Conservation (phyloP, 352 stramenopile species). For the Phytophthora parvispora region DNA sequence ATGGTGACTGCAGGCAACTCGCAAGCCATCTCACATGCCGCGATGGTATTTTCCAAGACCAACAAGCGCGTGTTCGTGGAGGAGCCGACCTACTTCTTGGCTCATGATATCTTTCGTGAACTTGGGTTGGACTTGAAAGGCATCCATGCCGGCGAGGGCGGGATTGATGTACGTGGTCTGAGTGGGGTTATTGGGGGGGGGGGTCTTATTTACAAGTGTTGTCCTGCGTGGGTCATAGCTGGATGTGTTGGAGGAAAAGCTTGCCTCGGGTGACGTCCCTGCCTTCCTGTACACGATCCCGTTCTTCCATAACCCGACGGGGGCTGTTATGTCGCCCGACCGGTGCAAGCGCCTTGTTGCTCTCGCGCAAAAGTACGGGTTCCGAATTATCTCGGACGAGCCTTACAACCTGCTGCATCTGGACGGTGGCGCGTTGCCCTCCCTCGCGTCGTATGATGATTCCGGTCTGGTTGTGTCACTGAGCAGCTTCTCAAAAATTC, state of each 20-base stretch:
- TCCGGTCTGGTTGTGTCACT: slow-evolving; percentile 84
- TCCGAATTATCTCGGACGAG: slow-evolving; percentile 94
- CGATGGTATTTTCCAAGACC: slow-evolving; percentile 73
- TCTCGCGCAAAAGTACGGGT: slow-evolving; percentile 85
- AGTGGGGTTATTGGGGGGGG: not conserved
- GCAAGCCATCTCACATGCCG: slow-evolving; percentile 92
- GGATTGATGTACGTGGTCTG: slow-evolving; percentile 68
- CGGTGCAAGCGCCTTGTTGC: slow-evolving; percentile 79
- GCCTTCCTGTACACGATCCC: slow-evolving; percentile 95
- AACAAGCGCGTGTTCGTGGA: slow-evolving; percentile 93
- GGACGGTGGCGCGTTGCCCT: slow-evolving; percentile 52
- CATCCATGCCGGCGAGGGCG: slow-evolving; percentile 81
- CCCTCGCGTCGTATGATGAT: slow-evolving; percentile 76
- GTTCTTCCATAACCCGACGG: slow-evolving; percentile 96
- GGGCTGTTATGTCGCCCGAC: slow-evolving; percentile 70
- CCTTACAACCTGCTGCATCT: slow-evolving; percentile 95
- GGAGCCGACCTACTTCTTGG: slow-evolving; percentile 95
- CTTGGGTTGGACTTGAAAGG: slow-evolving; percentile 84
- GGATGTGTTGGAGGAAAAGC: slow-evolving; percentile 74
- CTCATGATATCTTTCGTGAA: slow-evolving; percentile 92
- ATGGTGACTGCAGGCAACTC: slow-evolving; percentile 94
- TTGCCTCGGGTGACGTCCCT: slow-evolving; percentile 69
- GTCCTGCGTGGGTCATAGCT: slow-evolving; percentile 42
- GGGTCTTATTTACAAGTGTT: too few species aligned
- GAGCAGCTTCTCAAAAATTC: slow-evolving; percentile 97